phyloP scores from a whole-genome alignment of 768 basidiomycete species.

The Termitomyces titanicus region DNA sequence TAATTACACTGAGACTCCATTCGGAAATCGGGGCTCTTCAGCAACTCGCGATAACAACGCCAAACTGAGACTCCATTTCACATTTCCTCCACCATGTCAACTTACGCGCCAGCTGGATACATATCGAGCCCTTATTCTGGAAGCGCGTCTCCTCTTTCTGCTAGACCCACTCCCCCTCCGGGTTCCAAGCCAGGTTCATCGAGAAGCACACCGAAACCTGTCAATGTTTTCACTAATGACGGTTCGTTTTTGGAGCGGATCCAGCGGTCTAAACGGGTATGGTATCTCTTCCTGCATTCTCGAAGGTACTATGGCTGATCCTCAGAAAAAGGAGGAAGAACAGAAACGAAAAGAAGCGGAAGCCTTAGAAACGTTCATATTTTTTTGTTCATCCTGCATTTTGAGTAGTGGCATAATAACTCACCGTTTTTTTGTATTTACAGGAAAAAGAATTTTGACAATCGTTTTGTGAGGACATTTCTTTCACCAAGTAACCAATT shows the following conservation, averaged over 20 bases:
- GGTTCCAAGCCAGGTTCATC: constrained; percentile 16
- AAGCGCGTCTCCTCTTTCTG: constrained; percentile 11
- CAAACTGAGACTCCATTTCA: neutral
- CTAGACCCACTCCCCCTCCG: constrained; percentile 7
- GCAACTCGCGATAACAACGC: neutral
- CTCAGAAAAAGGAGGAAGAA: constrained; percentile 46
- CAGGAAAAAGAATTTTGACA: constrained; percentile 60
- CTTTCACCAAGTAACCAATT: neutral
- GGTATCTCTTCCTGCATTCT: neutral
- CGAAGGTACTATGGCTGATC: neutral
- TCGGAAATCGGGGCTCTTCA: no score
- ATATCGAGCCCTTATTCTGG: constrained; percentile 9
- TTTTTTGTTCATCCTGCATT: neutral
- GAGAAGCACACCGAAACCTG: constrained; percentile 37
- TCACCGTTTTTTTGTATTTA: constrained; percentile 3
- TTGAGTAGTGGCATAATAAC: neutral
- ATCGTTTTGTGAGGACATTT: constrained; percentile 29
- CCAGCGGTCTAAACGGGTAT: constrained; percentile 50
- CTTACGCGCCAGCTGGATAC: neutral
- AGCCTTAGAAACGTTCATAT: constrained; percentile 41
- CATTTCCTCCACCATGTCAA: constrained; percentile 8
- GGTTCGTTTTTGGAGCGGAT: constrained; percentile 67
- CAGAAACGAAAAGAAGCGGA: constrained; percentile 55
- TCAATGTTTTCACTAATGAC: constrained; percentile 66
- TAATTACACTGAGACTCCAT: neutral